Percentiles rank a stretch among this genome's conserved stretches.
These are phyloP conservation scores for Castanea sativa DNA, from an alignment of 306 rosid genomes.

Conservation along the genomic window DNA sequence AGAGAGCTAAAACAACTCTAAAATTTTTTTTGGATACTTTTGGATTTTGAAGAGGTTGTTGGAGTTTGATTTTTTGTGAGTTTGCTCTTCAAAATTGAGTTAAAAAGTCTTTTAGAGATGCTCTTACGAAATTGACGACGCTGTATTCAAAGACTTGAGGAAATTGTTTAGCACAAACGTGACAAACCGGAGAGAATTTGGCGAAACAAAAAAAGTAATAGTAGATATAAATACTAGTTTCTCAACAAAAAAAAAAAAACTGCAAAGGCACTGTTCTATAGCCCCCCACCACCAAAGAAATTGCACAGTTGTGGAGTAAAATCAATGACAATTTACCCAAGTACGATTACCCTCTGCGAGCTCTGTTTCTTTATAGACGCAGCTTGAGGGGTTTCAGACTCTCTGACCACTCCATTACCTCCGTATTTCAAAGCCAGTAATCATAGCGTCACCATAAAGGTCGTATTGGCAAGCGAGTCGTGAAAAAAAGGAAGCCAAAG, in stretches of 20 bases:
- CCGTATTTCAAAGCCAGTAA: not conserved
- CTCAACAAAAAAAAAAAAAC: not conserved
- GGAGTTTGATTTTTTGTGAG: too few relatives aligned
- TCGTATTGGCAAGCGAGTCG: not conserved
- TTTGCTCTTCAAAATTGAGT: too few relatives aligned
- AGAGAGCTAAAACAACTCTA: too few relatives aligned
- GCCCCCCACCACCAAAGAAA: not conserved
- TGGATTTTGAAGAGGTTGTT: too few relatives aligned
- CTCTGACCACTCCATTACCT: not conserved
- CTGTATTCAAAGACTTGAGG: not conserved
- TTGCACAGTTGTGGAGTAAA: not conserved
- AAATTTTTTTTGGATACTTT: too few relatives aligned
- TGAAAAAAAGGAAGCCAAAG: not conserved
- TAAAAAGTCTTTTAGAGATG: too few relatives aligned
- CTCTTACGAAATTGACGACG: too few relatives aligned
- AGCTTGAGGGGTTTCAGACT: not conserved
- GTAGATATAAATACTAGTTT: not conserved
- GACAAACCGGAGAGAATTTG: not conserved
- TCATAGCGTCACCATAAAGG: slow-evolving; percentile 2
- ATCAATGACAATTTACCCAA: not conserved
- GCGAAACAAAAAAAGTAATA: not conserved
- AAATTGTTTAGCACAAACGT: too few relatives aligned
- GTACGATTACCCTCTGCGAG: not conserved
- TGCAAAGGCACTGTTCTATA: not conserved
- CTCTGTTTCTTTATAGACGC: not conserved